phyloP scores from a whole-genome alignment of 139 green algal species.

The Pleodorina starrii region DNA sequence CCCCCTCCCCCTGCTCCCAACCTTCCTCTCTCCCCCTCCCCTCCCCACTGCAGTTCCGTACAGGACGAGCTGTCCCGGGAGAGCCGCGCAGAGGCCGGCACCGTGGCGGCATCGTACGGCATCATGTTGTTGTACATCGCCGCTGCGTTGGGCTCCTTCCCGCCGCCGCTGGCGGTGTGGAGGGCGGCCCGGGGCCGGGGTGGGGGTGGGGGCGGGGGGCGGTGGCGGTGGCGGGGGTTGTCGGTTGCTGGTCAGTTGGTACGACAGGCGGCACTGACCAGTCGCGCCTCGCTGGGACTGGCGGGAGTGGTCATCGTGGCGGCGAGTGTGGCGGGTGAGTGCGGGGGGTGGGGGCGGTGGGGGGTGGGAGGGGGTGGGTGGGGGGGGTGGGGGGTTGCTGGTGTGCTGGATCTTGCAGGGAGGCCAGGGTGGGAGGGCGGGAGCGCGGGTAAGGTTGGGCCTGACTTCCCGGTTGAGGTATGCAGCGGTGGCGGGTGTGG shows the following conservation, averaged over 20 bases:
- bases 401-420: too few species aligned
- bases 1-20: too few species aligned
- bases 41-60: conserved; percentile 87
- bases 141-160: conserved; percentile 73
- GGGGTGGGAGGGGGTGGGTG: background rate
- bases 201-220: too few species aligned
- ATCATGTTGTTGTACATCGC: conserved; percentile 93
- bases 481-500: too few species aligned
- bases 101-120: conserved; percentile 84
- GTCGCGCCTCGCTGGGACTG: conserved; percentile 74
- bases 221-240: too few species aligned
- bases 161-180: conserved; percentile 10
- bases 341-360: background rate
- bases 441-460: background rate
- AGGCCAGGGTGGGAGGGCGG: conserved; percentile 20
- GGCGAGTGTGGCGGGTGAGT: conserved; percentile 75
- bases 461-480: too few species aligned
- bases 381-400: background rate
- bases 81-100: conserved; percentile 73
- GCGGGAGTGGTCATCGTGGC: conserved; percentile 84
- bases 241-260: background rate
- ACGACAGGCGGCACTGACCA: conserved; percentile 18
- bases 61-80: conserved; percentile 90
- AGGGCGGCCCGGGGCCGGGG: background rate
- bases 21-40: too few species aligned